Base-by-base conservation (phyloP, 2,329 filamentous ascomycete species). In the Parastagonospora nodorum region DNA sequence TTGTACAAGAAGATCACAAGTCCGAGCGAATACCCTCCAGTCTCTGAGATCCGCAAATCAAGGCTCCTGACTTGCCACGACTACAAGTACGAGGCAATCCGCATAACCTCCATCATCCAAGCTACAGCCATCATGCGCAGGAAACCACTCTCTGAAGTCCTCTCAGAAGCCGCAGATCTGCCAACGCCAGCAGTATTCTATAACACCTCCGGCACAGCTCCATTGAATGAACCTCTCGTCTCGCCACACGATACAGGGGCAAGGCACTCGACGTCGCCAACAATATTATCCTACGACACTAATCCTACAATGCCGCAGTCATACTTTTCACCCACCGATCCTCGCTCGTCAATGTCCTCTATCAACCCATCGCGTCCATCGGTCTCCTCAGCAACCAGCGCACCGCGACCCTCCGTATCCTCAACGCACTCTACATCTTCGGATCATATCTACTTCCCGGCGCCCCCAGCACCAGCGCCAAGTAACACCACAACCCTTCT, bases 61-160 rank as follows among this genome's bases (percentile, higher is more conserved):
- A 56, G 54, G 27, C 45, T 60, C 7, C 40, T 58, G 1, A 66
- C 51, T 5, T 11, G 44, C 9, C 48, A 44, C 5, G 69, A 71
- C 36, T 67, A 63, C 61, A 69, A 55, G 39, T 74, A 74, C 50
- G 72, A 75, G 43, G 69, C 69, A 1, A 58, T 70, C n/a, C 69
- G 73, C 0, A 57, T 74, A 10, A 52, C 67, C 1, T 58, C 65
- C 5, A 43, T 69, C 8, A 53, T 75, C 10, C 67, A 66, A 55
- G 68, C 72, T 7, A 65, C 57, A 4, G 69, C 72, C 1, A 69
- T 75, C 19, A 46, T 66, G 1, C 48, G 56, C 8, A 53, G 64
- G 2, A 43, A 58, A 0, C 63, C 67, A 1, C 50, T 74, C 1
- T 73, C 72, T 1, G 52, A 63, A 8, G 64, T 67, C 1, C 51